Evolutionary conservation across 2,329 filamentous ascomycete species (phyloP).

Genomic region (Ophiostoma triangulosporum): DNA sequence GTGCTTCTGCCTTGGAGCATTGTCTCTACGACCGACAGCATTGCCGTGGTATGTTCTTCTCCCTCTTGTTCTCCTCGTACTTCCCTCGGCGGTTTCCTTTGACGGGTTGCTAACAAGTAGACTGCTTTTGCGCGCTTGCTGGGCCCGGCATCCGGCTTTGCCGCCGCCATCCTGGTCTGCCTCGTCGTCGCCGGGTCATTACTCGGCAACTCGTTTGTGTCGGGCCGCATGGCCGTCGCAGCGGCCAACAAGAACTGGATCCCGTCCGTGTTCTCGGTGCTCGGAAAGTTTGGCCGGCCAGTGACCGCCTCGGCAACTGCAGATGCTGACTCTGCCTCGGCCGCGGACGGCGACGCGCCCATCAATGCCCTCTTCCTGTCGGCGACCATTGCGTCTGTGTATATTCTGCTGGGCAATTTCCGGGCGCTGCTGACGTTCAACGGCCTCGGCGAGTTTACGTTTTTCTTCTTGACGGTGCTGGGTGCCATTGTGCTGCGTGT

Average conservation of each 20-base stretch:
- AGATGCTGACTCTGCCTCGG: background rate
- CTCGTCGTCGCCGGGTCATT: conserved; percentile 48
- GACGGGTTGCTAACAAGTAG: conserved; percentile 8
- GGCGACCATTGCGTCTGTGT: conserved; percentile 35
- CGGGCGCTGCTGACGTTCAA: conserved; percentile 47
- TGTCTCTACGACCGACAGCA: conserved; percentile 44
- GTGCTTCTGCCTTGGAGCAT: conserved; percentile 46
- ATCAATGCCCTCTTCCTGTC: conserved; percentile 40
- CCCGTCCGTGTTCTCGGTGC: conserved; percentile 28
- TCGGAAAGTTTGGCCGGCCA: conserved; percentile 29
- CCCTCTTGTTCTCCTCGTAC: background rate
- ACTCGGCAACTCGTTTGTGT: conserved; percentile 49
- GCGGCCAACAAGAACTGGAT: conserved; percentile 41
- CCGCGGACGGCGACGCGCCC: conserved; percentile 28
- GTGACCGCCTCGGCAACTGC: background rate
- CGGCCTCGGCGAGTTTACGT: conserved; percentile 45
- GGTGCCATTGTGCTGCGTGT: conserved; percentile 43
- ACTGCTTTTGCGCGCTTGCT: conserved; percentile 42
- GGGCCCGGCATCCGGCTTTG: conserved; percentile 37
- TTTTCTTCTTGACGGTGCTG: conserved; percentile 49
- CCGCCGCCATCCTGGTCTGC: conserved; percentile 43
- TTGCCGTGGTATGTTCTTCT: conserved; percentile 32
- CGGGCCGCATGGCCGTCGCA: conserved; percentile 46
- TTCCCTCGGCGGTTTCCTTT: background rate
- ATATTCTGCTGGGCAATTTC: conserved; percentile 48